Base-by-base conservation (phyloP, 1,284 basidiomycete species). In the Marasmius fiardii region DNA sequence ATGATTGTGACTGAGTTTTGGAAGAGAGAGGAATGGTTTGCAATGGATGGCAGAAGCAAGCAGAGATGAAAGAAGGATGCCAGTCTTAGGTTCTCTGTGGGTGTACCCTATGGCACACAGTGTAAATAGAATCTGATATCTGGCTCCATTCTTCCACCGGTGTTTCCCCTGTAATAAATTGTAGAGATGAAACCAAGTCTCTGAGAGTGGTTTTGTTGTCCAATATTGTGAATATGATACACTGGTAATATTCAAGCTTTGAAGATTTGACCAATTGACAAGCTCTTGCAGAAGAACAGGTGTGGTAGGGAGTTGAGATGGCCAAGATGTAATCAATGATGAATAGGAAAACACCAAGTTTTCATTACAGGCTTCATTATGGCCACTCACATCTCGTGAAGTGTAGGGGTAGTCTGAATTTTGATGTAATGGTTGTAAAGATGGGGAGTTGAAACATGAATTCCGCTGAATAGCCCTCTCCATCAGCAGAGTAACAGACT, bases 401-500 rank as follows among this genome's bases (percentile, higher is more conserved):
- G 18, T 41, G 11, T 53, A 28, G 49, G 41, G 26, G 8, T 12
- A 23, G 20, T 54, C 52, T n/a, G 18, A 23, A 14, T 41, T 14
- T 28, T 18, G 6, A 5, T 23, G 16, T 33, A 43, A 33, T 4
- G 31, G 16, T 12, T 44, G 33, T 12, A 52, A 41, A 34, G 47
- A 26, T 23, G 16, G 37, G 34, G 51, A 51, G 23, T 49, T n/a
- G n/a, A n/a, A 49, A n/a, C 54, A 37, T 11, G 44, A 34, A 16
- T 62, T 59, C 5, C 60, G 54, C 26, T 4, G 34, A 12, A 56
- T 58, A 14, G 59, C 64, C 20, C 64, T 24, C 10, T 49, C 18
- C 16, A 33, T n/a, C 24, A n/a, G n/a, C n/a, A 49, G 28, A 26
- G 28, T 10, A 14, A 5, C 24, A n/a, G 14, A 18, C n/a, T 49